Evolutionary conservation across 2,329 filamentous ascomycete genomes (phyloP).

Genomic region (Akanthomyces lecanii): DNA sequence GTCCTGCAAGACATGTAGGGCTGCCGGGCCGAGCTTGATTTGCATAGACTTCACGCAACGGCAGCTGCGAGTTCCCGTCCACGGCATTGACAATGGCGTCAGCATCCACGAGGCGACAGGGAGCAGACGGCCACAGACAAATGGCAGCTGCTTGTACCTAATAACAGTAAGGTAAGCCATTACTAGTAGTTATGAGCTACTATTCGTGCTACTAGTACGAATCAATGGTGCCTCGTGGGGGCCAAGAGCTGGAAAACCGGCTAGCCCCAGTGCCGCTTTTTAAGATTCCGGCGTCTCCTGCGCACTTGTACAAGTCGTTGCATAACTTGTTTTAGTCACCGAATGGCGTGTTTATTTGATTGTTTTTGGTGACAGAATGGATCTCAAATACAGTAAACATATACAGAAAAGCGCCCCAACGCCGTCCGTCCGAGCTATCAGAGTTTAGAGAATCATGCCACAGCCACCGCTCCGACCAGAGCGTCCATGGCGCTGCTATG

Average conservation of each 20-base stretch:
- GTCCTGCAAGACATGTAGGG: no score
- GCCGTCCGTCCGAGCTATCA: not conserved
- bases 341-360: not conserved
- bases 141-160: not conserved
- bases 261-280: constrained; percentile 1
- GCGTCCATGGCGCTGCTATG: constrained; percentile 65
- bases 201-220: not conserved
- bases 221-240: not conserved
- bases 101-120: constrained; percentile 1
- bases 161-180: not conserved
- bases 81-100: not conserved
- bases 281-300: not conserved
- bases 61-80: not conserved
- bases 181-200: not conserved
- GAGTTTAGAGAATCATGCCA: constrained; percentile 23
- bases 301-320: not conserved
- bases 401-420: not conserved
- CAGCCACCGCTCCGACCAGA: constrained; percentile 56
- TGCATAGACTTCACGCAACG: not conserved
- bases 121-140: not conserved
- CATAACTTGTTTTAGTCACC: not conserved
- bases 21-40: no score
- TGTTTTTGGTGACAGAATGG: not conserved
- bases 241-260: not conserved
- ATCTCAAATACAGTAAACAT: not conserved